Evolutionary conservation across 352 stramenopile genomes (phyloP).

Genomic region (Phytophthora pluvialis): DNA sequence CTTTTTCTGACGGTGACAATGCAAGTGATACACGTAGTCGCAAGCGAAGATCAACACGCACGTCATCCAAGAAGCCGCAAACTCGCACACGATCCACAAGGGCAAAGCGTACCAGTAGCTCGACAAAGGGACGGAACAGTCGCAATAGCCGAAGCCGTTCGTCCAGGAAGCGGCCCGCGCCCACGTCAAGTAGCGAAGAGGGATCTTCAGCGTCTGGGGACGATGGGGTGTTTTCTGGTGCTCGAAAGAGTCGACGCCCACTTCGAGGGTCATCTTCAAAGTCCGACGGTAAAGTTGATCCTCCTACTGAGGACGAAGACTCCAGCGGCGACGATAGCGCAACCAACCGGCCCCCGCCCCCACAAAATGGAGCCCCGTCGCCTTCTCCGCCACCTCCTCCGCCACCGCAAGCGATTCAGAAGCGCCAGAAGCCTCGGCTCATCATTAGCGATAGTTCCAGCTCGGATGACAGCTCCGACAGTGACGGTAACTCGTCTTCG

Average conservation of each 20-base stretch:
- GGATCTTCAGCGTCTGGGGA: slow-evolving; percentile 31
- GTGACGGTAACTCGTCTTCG: slow-evolving; percentile 41
- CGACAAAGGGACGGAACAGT: slow-evolving; percentile 14
- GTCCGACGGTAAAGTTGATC: slow-evolving; percentile 14
- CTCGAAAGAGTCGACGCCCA: slow-evolving; percentile 29
- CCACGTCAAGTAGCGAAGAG: slow-evolving; percentile 34
- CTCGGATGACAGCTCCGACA: slow-evolving; percentile 56
- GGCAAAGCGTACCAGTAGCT: slow-evolving; percentile 18
- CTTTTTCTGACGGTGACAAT: slow-evolving; percentile 50
- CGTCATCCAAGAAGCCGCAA: slow-evolving; percentile 22
- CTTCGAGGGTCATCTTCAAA: slow-evolving; percentile 16
- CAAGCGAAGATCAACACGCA: slow-evolving; percentile 33
- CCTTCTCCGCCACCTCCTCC: slow-evolving; percentile 39
- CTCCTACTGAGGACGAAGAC: slow-evolving; percentile 27
- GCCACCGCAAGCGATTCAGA: slow-evolving; percentile 35
- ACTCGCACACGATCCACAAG: slow-evolving; percentile 28
- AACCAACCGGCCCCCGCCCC: slow-evolving; percentile 12
- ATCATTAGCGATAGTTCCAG: slow-evolving; percentile 73
- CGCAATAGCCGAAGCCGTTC: slow-evolving; percentile 29
- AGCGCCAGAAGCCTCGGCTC: slow-evolving; percentile 42
- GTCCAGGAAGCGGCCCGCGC: slow-evolving; percentile 35
- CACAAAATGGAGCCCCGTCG: slow-evolving; percentile 20
- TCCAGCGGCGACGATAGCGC: slow-evolving; percentile 22
- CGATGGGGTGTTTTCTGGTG: slow-evolving; percentile 23
- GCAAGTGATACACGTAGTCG: slow-evolving; percentile 38